Evolutionary conservation across 768 basidiomycete genomes (phyloP), one percentile per base, ranked within the genome.

Genomic region (Sarcodon sp.): DNA sequence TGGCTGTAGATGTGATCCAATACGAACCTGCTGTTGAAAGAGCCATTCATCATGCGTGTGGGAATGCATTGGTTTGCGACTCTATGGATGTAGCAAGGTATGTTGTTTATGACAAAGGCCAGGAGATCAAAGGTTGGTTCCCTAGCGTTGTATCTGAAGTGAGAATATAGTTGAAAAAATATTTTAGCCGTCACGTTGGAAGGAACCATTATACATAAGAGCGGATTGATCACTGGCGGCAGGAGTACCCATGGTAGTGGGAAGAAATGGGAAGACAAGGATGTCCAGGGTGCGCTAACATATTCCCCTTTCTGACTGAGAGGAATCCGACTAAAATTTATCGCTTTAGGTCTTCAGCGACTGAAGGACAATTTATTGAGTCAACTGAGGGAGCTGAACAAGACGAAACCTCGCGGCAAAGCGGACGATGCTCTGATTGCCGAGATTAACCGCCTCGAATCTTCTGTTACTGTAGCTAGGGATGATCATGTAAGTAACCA

Each of bases 141-240:
- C 36, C 7, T 32, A 33, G 15, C 13, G 7, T 38, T 44, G 32
- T 6, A 4, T 15, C 3, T 38, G 5, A 4, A 18, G 12, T 13
- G 45, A 21, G 10, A 37, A 6, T 33, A 3, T 13, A 45, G 34
- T 48, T 34, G 15, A 10, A 2, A 41, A 32, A 46, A 5, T n/a
- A 10, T 5, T 34, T 47, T 49, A 93, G 96, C 93, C 51, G 96
- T 99, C 16, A 96, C 96, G 0, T 69, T 99, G 38, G 93, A 98
- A 39, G 96, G 96, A 1, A 98, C 93, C 3, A 70, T 99, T 51
- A 97, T 99, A 43, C 96, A 99, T 64, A 93, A 93, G 69, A 92
- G 89, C 54, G 96, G 96, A 51, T 67, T 94, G 43, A 98, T 99
- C 60, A 99, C 96, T 33, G 96, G 96, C 67, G 96, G 96, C 27